Conservation (phyloP, 495 filamentous ascomycete genomes). For the Hypoxylon fuscum region DNA sequence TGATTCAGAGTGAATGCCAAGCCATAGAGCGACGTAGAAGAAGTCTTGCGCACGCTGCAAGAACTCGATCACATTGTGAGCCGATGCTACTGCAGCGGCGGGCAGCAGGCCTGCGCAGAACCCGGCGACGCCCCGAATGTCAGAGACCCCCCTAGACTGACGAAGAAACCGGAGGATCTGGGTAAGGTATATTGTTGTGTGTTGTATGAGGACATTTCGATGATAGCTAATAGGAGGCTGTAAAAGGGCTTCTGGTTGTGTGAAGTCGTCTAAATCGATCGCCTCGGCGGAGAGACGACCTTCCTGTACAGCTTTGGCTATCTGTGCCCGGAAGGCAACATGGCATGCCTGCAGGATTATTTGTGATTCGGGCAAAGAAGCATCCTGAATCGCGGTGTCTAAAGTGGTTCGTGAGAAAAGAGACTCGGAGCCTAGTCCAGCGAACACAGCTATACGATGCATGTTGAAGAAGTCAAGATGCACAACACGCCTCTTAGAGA, state of each 20-base stretch:
- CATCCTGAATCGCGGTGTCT: conserved; percentile 7
- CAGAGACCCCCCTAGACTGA: background rate
- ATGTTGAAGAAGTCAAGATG: conserved; percentile 2
- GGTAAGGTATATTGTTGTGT: conserved; percentile 11
- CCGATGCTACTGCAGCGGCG: conserved; percentile 2
- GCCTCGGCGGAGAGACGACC: background rate
- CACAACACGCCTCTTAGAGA: background rate
- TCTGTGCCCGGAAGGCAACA: conserved; percentile 1
- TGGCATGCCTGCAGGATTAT: conserved; percentile 12
- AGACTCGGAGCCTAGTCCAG: conserved; percentile 14
- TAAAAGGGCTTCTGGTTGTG: conserved; percentile 6
- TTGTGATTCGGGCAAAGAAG: conserved; percentile 14
- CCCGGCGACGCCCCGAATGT: conserved; percentile 7
- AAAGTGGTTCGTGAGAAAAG: conserved; percentile 11
- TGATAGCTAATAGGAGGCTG: conserved; percentile 5
- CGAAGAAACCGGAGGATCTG: conserved; percentile 10
- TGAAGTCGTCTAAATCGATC: conserved; percentile 16
- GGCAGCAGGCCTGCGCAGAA: conserved; percentile 18
- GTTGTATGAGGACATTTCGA: conserved; percentile 13
- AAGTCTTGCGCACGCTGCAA: conserved; percentile 16
- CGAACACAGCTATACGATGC: conserved; percentile 18
- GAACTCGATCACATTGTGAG: conserved; percentile 6
- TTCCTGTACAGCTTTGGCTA: conserved; percentile 4
- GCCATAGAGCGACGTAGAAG: conserved; percentile 8
- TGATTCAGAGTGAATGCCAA: conserved; percentile 7